These are phyloP conservation scores for Wickerhamiella alocasiicola DNA, from an alignment of 805 yeast genomes.

Conservation along the genomic window DNA sequence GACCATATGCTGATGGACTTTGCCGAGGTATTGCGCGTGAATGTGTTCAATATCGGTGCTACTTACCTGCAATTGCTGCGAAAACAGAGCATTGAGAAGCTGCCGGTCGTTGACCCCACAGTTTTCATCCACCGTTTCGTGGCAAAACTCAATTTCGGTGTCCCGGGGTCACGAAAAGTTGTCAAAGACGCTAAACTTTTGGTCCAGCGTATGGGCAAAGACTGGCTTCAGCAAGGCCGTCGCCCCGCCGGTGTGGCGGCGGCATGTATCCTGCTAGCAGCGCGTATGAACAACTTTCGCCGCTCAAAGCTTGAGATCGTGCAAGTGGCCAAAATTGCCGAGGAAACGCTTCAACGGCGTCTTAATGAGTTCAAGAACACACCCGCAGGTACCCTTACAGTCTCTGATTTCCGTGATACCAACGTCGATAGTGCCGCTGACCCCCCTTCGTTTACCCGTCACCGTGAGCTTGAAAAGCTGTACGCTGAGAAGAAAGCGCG, in stretches of 20 bases:
- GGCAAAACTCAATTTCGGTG: constrained; percentile 72
- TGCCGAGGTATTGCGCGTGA: constrained; percentile 75
- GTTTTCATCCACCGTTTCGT: constrained; percentile 90
- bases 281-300: constrained; percentile 91
- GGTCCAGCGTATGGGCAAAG: constrained; percentile 83
- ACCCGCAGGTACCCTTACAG: constrained; percentile 56
- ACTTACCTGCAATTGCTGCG: constrained; percentile 91
- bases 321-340: constrained; percentile 90
- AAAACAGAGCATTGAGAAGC: constrained; percentile 55
- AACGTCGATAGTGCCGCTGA: constrained; percentile 35
- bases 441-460: constrained; percentile 74
- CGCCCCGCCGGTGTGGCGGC: constrained; percentile 99
- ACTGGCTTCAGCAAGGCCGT: constrained; percentile 95
- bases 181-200: constrained; percentile 76
- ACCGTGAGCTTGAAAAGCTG: constrained; percentile 39
- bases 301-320: constrained; percentile 89
- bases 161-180: constrained; percentile 46
- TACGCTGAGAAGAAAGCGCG: constrained; percentile 14
- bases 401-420: constrained; percentile 54
- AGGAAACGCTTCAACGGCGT: constrained; percentile 82
- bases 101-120: constrained; percentile 91
- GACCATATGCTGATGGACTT: constrained; percentile 95
- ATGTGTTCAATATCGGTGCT: constrained; percentile 91
- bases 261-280: constrained; percentile 84
- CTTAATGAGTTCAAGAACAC: constrained; percentile 79